Evolutionary conservation across 371 early-diverging fungal species (phyloP), one percentile per base, ranked within the genome.

Genomic region (Syncephalis plumigaleata): DNA sequence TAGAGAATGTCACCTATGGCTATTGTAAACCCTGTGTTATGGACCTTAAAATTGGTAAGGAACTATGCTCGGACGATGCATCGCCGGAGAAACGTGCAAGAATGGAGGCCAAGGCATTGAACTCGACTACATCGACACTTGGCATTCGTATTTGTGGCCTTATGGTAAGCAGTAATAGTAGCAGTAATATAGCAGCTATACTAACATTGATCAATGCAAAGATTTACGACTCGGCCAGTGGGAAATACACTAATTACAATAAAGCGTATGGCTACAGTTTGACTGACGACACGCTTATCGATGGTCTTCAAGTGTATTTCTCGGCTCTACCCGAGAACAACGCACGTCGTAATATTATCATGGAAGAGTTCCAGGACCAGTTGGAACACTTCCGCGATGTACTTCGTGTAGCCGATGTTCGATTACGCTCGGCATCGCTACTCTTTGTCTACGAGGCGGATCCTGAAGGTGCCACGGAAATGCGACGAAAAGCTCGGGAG

Each of bases 41-140:
- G 46, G 88, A 87, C 57, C 24, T 87, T n/a, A 87, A 87, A 56
- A 55, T 87, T 36, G 88, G 87, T 11, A 63, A 66, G 0, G 67
- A 66, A 46, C 56, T 81, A 17, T 73, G 70, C 50, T 81, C 77
- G 39, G 64, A 70, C 26, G 55, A 68, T 38, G 84, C 84, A 0
- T 50, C 68, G 9, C 70, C 67, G 15, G 68, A 60, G 36, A 87
- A 87, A 58, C 57, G 56, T 5, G 59, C 57, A n/a, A 64, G 67
- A 45, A 76, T 79, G 68, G 62, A 61, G n/a, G 42, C 47, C 13
- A 72, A 68, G 36, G 68, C 85, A 0, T 46, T 59, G 11, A 55
- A 55, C 2, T 77, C 80, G 0, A 87, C 86, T 0, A 68, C 68
- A 22, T 63, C 53, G 0, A 52, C 49, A 0, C 42, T 81, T 2